These are phyloP conservation scores for Backusella parvicylindrica DNA, from an alignment of 192 early-diverging fungal species.

Conservation along the genomic window DNA sequence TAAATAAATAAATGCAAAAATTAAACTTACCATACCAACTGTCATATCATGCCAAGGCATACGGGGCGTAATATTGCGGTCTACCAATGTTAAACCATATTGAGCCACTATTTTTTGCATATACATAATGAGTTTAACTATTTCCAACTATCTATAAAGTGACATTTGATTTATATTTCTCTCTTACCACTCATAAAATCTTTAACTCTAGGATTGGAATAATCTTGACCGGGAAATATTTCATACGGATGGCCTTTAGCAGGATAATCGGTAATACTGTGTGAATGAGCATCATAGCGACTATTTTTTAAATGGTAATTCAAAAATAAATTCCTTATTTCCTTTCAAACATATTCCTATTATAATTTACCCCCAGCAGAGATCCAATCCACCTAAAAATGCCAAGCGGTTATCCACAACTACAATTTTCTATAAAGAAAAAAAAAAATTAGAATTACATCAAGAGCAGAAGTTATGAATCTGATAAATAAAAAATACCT, in stretches of 20 bases:
- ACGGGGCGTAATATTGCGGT: conserved; percentile 44
- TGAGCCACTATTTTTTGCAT: conserved; percentile 15
- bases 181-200: conserved; percentile 62
- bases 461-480: neutral
- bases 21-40: conserved; percentile 55
- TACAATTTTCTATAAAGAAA: conserved; percentile 61
- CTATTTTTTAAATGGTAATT: conserved; percentile 34
- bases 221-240: conserved; percentile 78
- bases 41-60: conserved; percentile 93
- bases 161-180: neutral
- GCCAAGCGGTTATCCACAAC: conserved; percentile 76
- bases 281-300: conserved; percentile 81
- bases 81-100: conserved; percentile 34
- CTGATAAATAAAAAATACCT: conserved; percentile 29
- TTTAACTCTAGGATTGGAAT: conserved; percentile 82
- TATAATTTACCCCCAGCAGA: conserved; percentile 65
- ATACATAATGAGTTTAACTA: neutral
- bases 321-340: neutral
- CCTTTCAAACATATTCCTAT: neutral
- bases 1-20: neutral
- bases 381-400: conserved; percentile 81
- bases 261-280: conserved; percentile 72
- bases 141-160: neutral
- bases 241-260: conserved; percentile 34
- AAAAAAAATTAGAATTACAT: neutral